Conservation (phyloP, 352 stramenopile genomes). For the Elongisporangium undulatum region DNA sequence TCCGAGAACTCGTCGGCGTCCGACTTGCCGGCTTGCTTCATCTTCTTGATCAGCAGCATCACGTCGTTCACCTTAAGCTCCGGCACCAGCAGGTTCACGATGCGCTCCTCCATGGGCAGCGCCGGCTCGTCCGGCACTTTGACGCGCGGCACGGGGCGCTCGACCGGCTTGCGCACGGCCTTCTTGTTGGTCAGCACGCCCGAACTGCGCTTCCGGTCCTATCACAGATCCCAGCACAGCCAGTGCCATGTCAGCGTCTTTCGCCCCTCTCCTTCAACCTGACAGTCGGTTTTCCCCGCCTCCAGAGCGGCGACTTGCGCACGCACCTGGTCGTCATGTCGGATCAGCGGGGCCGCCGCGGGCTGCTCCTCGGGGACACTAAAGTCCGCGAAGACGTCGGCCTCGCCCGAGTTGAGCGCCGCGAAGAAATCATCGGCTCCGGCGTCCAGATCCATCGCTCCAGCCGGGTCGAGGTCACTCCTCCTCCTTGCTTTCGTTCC, state of each 20-base stretch:
- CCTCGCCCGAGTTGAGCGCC: conserved; percentile 60
- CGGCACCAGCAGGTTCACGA: conserved; percentile 81
- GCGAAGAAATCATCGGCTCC: conserved; percentile 81
- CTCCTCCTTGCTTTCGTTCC: background rate
- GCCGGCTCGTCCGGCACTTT: conserved; percentile 38
- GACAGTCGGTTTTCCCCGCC: background rate
- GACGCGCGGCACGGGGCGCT: conserved; percentile 17
- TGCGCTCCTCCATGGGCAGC: conserved; percentile 84
- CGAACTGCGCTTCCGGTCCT: conserved; percentile 46
- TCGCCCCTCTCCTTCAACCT: background rate
- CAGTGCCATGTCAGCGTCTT: background rate
- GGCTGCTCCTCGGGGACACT: conserved; percentile 22
- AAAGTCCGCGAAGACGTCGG: conserved; percentile 58
- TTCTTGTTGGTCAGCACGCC: conserved; percentile 27
- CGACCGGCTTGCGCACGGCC: conserved; percentile 27
- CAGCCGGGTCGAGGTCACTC: background rate
- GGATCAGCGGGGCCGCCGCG: conserved; percentile 1
- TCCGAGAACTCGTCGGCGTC: conserved; percentile 87
- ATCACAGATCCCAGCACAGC: conserved; percentile 12
- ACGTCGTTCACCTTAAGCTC: conserved; percentile 86
- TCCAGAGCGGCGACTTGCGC: background rate
- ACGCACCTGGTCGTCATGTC: conserved; percentile 13
- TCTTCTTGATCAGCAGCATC: conserved; percentile 87
- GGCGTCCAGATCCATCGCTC: conserved; percentile 65
- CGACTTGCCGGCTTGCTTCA: conserved; percentile 87